These are phyloP conservation scores for Diplodia sapinea DNA, from an alignment of 2,329 filamentous ascomycete genomes.

Conservation along the genomic window DNA sequence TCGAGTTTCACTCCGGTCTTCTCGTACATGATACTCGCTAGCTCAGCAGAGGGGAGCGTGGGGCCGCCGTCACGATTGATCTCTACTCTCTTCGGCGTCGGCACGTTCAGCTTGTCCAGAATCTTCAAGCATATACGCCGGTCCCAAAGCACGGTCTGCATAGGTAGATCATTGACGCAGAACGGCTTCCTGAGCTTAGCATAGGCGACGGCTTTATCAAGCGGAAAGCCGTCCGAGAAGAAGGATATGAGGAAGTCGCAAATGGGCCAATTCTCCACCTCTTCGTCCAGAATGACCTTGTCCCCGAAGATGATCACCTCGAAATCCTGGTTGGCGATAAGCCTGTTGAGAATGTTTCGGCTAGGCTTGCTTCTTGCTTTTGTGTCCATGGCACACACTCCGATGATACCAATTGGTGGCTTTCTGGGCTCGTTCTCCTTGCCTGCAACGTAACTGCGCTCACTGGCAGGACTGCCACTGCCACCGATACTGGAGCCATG, in stretches of 20 bases:
- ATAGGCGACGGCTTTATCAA: conserved; percentile 97
- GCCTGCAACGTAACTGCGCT: conserved; percentile 72
- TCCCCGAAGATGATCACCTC: conserved; percentile 98
- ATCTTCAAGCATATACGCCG: conserved; percentile 86
- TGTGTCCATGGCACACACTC: conserved; percentile 91
- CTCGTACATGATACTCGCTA: conserved; percentile 79
- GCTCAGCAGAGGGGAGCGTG: conserved; percentile 74
- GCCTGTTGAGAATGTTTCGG: conserved; percentile 89
- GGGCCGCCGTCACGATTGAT: conserved; percentile 94
- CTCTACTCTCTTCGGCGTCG: conserved; percentile 85
- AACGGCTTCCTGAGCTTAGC: conserved; percentile 92
- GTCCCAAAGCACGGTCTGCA: conserved; percentile 98
- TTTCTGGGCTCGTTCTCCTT: conserved; percentile 52
- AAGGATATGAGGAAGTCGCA: conserved; percentile 98
- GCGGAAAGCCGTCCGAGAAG: conserved; percentile 95
- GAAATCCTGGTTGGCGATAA: conserved; percentile 90
- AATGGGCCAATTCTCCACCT: conserved; percentile 93
- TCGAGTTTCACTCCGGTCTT: conserved; percentile 78
- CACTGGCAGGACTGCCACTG: conserved; percentile 80
- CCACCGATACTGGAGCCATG: conserved; percentile 51
- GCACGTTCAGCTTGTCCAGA: conserved; percentile 85
- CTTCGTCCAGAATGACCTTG: conserved; percentile 97
- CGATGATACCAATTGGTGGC: conserved; percentile 70
- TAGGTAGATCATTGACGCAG: conserved; percentile 94
- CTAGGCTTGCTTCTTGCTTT: conserved; percentile 98